Evolutionary conservation across 1,284 basidiomycete genomes (phyloP).

Genomic region (Singerocomus inundabilis): DNA sequence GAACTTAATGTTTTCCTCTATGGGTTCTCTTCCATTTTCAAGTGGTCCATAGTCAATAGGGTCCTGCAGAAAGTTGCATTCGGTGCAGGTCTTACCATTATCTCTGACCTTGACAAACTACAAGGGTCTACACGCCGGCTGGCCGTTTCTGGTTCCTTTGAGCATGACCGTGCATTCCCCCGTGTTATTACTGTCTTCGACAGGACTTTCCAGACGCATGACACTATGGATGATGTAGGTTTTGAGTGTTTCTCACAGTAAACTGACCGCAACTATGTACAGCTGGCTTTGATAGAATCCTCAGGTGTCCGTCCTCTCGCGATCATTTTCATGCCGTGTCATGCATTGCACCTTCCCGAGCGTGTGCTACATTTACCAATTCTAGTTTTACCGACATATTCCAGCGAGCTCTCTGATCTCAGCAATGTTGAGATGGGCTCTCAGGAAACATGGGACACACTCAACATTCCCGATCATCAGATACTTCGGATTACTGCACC

Average conservation of each 20-base stretch:
- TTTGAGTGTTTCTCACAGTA: constrained; percentile 28
- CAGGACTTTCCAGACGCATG: constrained; percentile 41
- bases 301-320: constrained; percentile 56
- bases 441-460: constrained; percentile 48
- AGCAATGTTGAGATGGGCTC: constrained; percentile 35
- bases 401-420: constrained; percentile 33
- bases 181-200: constrained; percentile 51
- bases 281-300: constrained; percentile 41
- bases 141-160: constrained; percentile 24
- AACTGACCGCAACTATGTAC: constrained; percentile 43
- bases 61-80: constrained; percentile 46
- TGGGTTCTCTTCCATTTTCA: constrained; percentile 52
- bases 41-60: constrained; percentile 56
- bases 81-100: constrained; percentile 29
- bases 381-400: constrained; percentile 37
- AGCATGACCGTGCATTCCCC: constrained; percentile 25
- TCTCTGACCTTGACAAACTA: constrained; percentile 18
- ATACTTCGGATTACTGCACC: constrained; percentile 38
- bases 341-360: constrained; percentile 41
- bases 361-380: constrained; percentile 65
- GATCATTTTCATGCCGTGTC: constrained; percentile 59
- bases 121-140: constrained; percentile 24
- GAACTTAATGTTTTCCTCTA: constrained; percentile 63
- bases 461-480: constrained; percentile 44
- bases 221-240: constrained; percentile 47